Base-by-base conservation (phyloP, 2,329 filamentous ascomycete species). In the Phaeosphaeria sp. region DNA sequence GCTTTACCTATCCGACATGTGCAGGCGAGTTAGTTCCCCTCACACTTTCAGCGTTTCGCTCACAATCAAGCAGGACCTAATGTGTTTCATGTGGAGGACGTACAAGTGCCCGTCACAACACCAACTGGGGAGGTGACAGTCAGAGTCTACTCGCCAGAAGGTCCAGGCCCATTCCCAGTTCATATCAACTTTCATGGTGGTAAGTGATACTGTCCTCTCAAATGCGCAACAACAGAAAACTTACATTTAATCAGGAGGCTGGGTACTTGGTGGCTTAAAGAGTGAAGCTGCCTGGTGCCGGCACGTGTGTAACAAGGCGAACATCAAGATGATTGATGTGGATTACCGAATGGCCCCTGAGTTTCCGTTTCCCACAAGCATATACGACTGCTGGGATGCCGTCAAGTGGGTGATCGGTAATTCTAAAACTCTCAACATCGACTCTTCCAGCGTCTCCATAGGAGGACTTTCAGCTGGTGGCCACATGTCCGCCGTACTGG, bases 281-380 rank as follows among this genome's bases (percentile, higher is more conserved):
- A 57, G 54, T 15, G 60, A 63, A 49, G 56, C 56, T n/a, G 60
- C 60, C 6, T 63, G 60, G 60, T 60, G 60, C 36, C 52, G 57
- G 39, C 58, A 56, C 42, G 55, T 63, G 36, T 57, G 54, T 42
- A 63, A 60, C 13, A 60, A 60, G 46, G 53, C 54, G 20, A 48
- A 50, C 39, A 63, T 63, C 52, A 57, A 57, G 41, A 18, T 63
- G 30, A 52, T 63, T 22, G 60, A 84, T 62, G 79, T 85, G 11
- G 82, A 70, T n/a, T 86, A 85, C 63, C 79, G 83, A 4, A 77
- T 84, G 1, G 80, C 83, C 0, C 83, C 83, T 9, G 82, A 85
- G 66, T 66, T 79, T 59, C 71, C 79, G 5, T 84, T 82, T 56
- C 83, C 83, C n/a, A 77, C 78, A 15, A 76, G 74, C 27, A 76